A percentile compares a stretch with the other conserved stretches of the same genome.
Evolutionary conservation across 305 asterid genomes (phyloP).

Genomic region (Fraxinus greggii): DNA sequence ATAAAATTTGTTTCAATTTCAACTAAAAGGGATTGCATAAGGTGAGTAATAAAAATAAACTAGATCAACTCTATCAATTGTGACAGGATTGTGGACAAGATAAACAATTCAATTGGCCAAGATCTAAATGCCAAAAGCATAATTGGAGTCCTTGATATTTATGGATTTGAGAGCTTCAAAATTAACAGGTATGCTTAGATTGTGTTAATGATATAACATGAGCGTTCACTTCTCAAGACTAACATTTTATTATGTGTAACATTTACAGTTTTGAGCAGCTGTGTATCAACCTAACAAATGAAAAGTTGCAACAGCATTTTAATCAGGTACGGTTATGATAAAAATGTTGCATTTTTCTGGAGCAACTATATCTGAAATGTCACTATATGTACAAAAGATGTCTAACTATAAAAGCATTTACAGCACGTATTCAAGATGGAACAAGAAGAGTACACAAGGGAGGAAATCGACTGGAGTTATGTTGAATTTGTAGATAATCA

Average conservation of each 20-base stretch:
- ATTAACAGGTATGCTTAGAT: conserved; percentile 59
- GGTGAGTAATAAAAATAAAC: conserved; percentile 10
- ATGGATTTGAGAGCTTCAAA: conserved; percentile 95
- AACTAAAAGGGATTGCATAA: background rate
- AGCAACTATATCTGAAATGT: conserved; percentile 14
- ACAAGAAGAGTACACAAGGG: conserved; percentile 89
- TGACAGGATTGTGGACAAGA: conserved; percentile 92
- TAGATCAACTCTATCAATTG: conserved; percentile 8
- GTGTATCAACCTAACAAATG: conserved; percentile 88
- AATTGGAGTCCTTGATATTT: conserved; percentile 89
- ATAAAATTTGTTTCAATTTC: background rate
- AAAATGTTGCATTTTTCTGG: conserved; percentile 12
- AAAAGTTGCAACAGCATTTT: conserved; percentile 97
- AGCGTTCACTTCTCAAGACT: conserved; percentile 22
- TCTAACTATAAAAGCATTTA: conserved; percentile 28
- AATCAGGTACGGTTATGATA: conserved; percentile 59
- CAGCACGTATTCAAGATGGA: conserved; percentile 99
- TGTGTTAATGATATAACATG: conserved; percentile 17
- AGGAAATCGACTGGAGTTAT: conserved; percentile 94
- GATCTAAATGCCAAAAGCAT: conserved; percentile 84
- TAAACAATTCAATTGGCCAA: conserved; percentile 86
- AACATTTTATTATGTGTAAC: conserved; percentile 25
- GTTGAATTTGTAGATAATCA: conserved; percentile 93
- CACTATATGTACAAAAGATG: conserved; percentile 4
- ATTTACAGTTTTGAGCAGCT: conserved; percentile 80